Conservation (phyloP, 495 filamentous ascomycete species). For the Podospora pseudocomata region DNA sequence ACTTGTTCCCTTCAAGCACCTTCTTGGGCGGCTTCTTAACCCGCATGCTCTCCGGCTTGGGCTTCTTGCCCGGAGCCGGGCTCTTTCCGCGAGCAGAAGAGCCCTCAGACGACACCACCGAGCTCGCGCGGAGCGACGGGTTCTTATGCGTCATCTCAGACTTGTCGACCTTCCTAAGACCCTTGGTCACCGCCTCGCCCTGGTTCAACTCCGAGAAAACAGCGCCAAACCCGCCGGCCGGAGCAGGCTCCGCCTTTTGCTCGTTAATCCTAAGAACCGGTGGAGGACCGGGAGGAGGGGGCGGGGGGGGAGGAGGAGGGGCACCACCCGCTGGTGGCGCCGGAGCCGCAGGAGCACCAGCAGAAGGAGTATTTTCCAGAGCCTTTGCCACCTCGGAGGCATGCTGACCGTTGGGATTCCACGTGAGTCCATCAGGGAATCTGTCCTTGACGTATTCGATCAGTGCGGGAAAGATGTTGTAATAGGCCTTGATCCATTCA, state of each 20-base stretch:
- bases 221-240: conserved; percentile 61
- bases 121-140: conserved; percentile 74
- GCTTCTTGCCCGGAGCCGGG: conserved; percentile 81
- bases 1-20: conserved; percentile 92
- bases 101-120: conserved; percentile 62
- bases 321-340: conserved; percentile 43
- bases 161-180: conserved; percentile 87
- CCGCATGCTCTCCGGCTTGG: conserved; percentile 92
- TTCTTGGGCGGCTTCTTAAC: conserved; percentile 88
- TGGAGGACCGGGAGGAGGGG: conserved; percentile 63
- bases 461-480: conserved; percentile 78
- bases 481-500: conserved; percentile 84
- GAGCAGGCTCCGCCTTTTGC: conserved; percentile 30
- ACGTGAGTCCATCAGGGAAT: conserved; percentile 73
- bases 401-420: conserved; percentile 80
- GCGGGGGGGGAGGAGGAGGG: conserved; percentile 69
- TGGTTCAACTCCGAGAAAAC: conserved; percentile 90
- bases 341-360: conserved; percentile 35
- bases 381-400: conserved; percentile 63
- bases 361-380: conserved; percentile 31
- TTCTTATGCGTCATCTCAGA: conserved; percentile 99
- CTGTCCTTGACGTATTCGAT: conserved; percentile 75
- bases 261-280: conserved; percentile 49
- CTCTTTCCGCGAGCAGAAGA: conserved; percentile 65
- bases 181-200: conserved; percentile 77